phyloP scores from a whole-genome alignment of 129 eudicot genomes.

The Solidago caesia region DNA sequence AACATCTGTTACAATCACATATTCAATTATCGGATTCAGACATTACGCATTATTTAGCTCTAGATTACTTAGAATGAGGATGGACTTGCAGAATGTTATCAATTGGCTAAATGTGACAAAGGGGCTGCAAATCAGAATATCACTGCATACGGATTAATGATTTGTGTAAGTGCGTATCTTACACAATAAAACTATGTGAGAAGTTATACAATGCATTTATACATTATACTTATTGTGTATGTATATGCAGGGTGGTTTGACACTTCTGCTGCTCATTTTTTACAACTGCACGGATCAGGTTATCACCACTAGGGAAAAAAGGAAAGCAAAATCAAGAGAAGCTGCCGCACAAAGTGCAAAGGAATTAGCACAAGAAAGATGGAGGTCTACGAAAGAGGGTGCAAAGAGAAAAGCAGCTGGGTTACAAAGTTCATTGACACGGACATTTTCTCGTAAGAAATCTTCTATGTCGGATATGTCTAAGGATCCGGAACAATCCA shows the following conservation, averaged over 20 bases:
- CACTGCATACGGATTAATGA: constrained; percentile 76
- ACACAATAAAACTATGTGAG: constrained; percentile 1
- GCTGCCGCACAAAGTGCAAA: constrained; percentile 85
- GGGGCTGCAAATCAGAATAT: constrained; percentile 71
- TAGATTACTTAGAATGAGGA: not conserved
- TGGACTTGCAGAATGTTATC: constrained; percentile 64
- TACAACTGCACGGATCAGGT: constrained; percentile 91
- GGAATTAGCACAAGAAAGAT: constrained; percentile 70
- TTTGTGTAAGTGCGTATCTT: constrained; percentile 68
- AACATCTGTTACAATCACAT: constrained; percentile 3
- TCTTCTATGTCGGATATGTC: constrained; percentile 22
- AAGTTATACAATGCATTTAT: not conserved
- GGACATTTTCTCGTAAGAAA: constrained; percentile 75
- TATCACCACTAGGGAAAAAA: constrained; percentile 56
- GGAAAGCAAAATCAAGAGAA: constrained; percentile 84
- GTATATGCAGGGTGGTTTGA: constrained; percentile 55
- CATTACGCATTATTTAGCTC: not conserved
- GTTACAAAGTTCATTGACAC: constrained; percentile 45
- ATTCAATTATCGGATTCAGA: not conserved
- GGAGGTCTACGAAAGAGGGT: constrained; percentile 73
- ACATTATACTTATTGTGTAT: constrained; percentile 11
- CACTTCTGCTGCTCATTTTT: constrained; percentile 59
- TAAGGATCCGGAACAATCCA: constrained; percentile 35
- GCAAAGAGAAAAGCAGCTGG: constrained; percentile 55
- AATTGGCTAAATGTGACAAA: constrained; percentile 61